phyloP scores from a whole-genome alignment of 2,329 filamentous ascomycete species.

The Trichoderma pleuroti region DNA sequence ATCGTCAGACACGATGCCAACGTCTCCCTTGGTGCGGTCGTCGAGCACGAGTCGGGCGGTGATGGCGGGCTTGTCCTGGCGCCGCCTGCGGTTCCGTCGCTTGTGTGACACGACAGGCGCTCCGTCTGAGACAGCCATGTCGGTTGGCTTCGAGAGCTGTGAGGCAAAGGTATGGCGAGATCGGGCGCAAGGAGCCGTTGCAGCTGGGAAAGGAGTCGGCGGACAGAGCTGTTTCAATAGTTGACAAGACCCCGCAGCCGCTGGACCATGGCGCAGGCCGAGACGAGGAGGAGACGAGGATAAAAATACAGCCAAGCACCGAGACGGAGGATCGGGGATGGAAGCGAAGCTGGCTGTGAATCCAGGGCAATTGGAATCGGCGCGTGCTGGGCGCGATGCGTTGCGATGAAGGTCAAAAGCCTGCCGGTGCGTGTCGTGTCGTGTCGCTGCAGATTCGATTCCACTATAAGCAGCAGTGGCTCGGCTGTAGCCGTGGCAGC shows the following conservation, averaged over 20 bases:
- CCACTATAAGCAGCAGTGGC: not conserved
- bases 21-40: conserved; percentile 77
- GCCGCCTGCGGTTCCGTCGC: conserved; percentile 50
- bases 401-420: conserved; percentile 6
- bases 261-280: conserved; percentile 19
- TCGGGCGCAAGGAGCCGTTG: not conserved
- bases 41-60: conserved; percentile 80
- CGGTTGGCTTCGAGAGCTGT: not conserved
- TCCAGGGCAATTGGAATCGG: conserved; percentile 1
- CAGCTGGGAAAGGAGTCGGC: conserved; percentile 1
- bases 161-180: not conserved
- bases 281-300: not conserved
- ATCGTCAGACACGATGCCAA: conserved; percentile 83
- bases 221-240: not conserved
- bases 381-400: conserved; percentile 12
- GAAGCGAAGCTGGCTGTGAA: not conserved
- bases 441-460: conserved; percentile 12
- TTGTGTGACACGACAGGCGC: conserved; percentile 28
- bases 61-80: conserved; percentile 70
- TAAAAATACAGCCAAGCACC: not conserved
- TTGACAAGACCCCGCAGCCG: conserved; percentile 13
- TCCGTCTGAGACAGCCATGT: conserved; percentile 31
- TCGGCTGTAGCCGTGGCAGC: conserved; percentile 15
- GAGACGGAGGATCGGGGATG: not conserved
- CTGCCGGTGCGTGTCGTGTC: conserved; percentile 8